Evolutionary conservation across 306 rosid genomes (phyloP), one percentile per base, ranked within the genome.

Genomic region (Luffa acutangula): DNA sequence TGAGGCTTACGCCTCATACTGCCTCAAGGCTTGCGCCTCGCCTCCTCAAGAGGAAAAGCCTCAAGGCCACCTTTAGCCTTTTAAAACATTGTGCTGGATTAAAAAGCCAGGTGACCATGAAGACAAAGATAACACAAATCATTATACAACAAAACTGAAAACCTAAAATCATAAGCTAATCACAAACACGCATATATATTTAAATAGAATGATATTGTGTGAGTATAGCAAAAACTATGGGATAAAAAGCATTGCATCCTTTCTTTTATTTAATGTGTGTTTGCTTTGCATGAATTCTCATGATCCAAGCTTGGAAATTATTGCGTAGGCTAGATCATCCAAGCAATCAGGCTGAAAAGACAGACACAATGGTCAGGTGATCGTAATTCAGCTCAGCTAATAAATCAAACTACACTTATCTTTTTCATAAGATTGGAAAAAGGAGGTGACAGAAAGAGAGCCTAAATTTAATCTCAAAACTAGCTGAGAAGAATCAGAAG

Each of bases 271-370:
- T 6, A 0, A 6, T 59, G 31, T 59, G 37, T 57, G 7, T 21
- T 31, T 59, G 64, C 66, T 59, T 59, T 3, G 66, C 66, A 9
- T 9, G 37, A 59, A 25, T 59, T 59, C 15, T 59, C 66, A 59
- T 21, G 17, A 10, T 59, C 15, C 31, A 25, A 25, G 31, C 31
- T 25, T 25, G 31, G 31, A 25, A 25, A 93, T 91, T 79, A 93
- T 90, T 78, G 95, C 93, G 82, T 86, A 93, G 51, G 98, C 90
- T 82, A 93, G 86, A 86, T 93, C 98, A 81, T 89, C 90, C 80
- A 93, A 78, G 84, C 84, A 80, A 83, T 83, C 98, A n/a, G 90
- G 82, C 98, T 91, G 88, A 64, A 88, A 37, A 64, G 67, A 62
- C 75, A 54, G 59, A 49, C 58, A 66, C 2, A 49, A 66, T n/a